Evolutionary conservation across 257 asterid genomes (phyloP), one percentile per base, ranked within the genome.

Genomic region (Pogostemon cablin): DNA sequence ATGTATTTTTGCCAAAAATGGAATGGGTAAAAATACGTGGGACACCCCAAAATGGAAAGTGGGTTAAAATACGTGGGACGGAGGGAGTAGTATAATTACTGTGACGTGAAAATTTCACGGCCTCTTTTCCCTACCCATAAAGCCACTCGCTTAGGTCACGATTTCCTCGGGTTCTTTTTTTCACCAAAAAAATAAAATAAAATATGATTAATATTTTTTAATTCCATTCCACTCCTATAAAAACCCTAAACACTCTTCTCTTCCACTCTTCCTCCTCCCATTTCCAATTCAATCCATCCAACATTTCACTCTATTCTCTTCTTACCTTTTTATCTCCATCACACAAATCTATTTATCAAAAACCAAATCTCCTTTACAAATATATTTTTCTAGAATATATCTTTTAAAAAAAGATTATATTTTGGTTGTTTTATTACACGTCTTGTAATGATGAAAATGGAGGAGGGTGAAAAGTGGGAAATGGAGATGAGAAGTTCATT

Each of bases 71-170:
- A n/a, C n/a, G n/a, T n/a, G n/a, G n/a, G n/a, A n/a, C n/a, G n/a
- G n/a, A n/a, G n/a, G n/a, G n/a, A n/a, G n/a, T n/a, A 61, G 9
- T 39, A 48, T 72, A 72, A 72, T 72, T 72, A 67, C 68, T 61
- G 64, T 40, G 69, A 48, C 2, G 39, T 42, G 57, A 35, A 73
- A 56, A 46, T 69, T 57, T 81, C 81, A 79, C 83, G 67, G 78
- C 69, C 81, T 68, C 47, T 61, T 46, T 46, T 66, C 46, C 61
- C 64, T 52, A n/a, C 62, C 71, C 70, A 48, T 57, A 57, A 70
- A 53, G 50, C 78, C n/a, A 77, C 76, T 62, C 65, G 42, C 76
- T 67, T 71, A 57, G 74, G 46, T 76, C 86, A 76, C 85, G 76
- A 68, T 50, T 76, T 73, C 77, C 86, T 82, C 77, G 86, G 67